Conservation (phyloP, 352 stramenopile species). For the Achlya hypogyna region DNA sequence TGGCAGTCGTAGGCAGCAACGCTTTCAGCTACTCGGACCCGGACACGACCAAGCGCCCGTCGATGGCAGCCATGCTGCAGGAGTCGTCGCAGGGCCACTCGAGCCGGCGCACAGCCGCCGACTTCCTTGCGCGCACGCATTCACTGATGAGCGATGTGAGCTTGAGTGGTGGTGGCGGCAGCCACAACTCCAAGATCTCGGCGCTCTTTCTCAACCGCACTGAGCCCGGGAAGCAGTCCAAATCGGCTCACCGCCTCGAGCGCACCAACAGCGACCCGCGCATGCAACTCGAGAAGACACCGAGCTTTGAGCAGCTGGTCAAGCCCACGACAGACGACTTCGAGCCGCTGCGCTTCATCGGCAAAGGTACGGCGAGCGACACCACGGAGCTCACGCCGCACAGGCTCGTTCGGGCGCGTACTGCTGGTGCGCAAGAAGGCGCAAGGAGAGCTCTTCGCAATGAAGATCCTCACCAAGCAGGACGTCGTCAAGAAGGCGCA, state of each 20-base stretch:
- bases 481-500: constrained; percentile 75
- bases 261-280: background rate
- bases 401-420: constrained; percentile 90
- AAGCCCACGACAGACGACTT: constrained; percentile 84
- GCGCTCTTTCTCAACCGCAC: constrained; percentile 8
- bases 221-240: background rate
- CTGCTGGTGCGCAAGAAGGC: constrained; percentile 78
- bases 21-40: constrained; percentile 9
- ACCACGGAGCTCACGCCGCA: too few relatives aligned
- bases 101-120: constrained; percentile 54
- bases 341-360: constrained; percentile 86
- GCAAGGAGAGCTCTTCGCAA: constrained; percentile 57
- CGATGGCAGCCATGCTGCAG: background rate
- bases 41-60: background rate
- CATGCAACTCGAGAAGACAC: background rate
- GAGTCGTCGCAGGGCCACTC: constrained; percentile 33
- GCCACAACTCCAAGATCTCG: background rate
- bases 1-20: background rate
- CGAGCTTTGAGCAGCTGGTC: background rate
- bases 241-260: background rate
- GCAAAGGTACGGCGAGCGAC: too few relatives aligned
- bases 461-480: constrained; percentile 80
- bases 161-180: background rate
- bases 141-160: background rate
- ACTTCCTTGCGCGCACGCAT: constrained; percentile 53